Percentiles rank a stretch among this genome's conserved stretches.
These are phyloP conservation scores for Chaetomium fimeti DNA, from an alignment of 495 filamentous ascomycete genomes.

Conservation along the genomic window DNA sequence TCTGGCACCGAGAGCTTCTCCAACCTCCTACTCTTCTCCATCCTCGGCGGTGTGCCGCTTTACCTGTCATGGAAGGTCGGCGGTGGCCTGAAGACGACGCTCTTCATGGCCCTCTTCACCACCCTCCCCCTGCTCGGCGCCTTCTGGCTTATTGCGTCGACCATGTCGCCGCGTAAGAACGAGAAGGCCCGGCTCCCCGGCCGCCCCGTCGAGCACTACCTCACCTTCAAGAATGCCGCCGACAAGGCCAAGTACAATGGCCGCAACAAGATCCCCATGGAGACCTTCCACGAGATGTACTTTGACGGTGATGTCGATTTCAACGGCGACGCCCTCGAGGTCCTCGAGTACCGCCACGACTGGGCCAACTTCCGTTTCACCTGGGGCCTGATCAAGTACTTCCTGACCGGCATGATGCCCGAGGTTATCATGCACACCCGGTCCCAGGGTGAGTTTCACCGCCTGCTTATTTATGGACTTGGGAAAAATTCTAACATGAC, in stretches of 20 bases:
- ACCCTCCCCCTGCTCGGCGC: conserved; percentile 64
- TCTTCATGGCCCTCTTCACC: conserved; percentile 68
- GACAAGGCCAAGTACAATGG: conserved; percentile 73
- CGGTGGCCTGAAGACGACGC: conserved; percentile 66
- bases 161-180: conserved; percentile 68
- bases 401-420: conserved; percentile 58
- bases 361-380: conserved; percentile 86
- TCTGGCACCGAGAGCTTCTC: conserved; percentile 68
- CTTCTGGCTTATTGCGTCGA: conserved; percentile 69
- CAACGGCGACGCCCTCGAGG: conserved; percentile 77
- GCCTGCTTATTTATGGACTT: neutral
- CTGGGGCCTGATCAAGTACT: conserved; percentile 54
- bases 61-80: conserved; percentile 68
- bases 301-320: conserved; percentile 82
- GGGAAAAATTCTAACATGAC: conserved; percentile 22
- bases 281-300: conserved; percentile 88
- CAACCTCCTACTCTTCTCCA: conserved; percentile 58
- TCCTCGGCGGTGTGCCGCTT: conserved; percentile 60
- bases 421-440: conserved; percentile 78
- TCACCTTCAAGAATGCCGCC: conserved; percentile 74
- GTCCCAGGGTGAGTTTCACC: conserved; percentile 58
- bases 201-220: conserved; percentile 78
- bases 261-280: conserved; percentile 76
- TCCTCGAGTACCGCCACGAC: conserved; percentile 81
- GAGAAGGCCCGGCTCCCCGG: conserved; percentile 75